Percentiles rank a stretch among this genome's conserved stretches.
Evolutionary conservation across 345 rosid species (phyloP).

Genomic region (Lenwebbia sp.): DNA sequence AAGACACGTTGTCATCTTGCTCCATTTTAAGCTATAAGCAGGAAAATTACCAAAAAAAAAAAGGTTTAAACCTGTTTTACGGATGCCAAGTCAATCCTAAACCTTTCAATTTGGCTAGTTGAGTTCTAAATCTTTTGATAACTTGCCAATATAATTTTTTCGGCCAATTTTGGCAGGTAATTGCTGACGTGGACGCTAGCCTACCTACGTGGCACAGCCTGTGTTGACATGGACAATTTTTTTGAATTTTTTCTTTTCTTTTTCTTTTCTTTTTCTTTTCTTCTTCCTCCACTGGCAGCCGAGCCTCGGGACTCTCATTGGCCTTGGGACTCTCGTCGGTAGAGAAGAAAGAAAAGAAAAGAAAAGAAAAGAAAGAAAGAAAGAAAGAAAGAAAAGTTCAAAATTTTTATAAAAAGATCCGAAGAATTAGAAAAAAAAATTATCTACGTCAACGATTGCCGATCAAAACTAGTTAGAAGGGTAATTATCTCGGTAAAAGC

Average conservation of each 20-base stretch:
- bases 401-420: neutral
- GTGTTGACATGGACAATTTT: rapidly evolving
- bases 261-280: neutral
- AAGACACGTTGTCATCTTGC: neutral
- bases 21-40: neutral
- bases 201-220: rapidly evolving
- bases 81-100: neutral
- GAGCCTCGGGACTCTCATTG: neutral
- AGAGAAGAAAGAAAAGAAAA: no score
- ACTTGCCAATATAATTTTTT: neutral
- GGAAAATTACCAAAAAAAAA: neutral
- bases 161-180: rapidly evolving
- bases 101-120: neutral
- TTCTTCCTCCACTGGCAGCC: rapidly evolving
- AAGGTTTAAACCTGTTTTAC: rapidly evolving
- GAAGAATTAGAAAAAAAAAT: neutral
- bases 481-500: neutral
- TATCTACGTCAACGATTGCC: neutral
- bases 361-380: neutral
- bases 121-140: neutral
- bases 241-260: neutral
- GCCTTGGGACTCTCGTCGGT: no score
- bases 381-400: neutral
- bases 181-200: rapidly evolving
- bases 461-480: no score